Evolutionary conservation across 345 rosid species (phyloP).

Genomic region (Isatis tinctoria): DNA sequence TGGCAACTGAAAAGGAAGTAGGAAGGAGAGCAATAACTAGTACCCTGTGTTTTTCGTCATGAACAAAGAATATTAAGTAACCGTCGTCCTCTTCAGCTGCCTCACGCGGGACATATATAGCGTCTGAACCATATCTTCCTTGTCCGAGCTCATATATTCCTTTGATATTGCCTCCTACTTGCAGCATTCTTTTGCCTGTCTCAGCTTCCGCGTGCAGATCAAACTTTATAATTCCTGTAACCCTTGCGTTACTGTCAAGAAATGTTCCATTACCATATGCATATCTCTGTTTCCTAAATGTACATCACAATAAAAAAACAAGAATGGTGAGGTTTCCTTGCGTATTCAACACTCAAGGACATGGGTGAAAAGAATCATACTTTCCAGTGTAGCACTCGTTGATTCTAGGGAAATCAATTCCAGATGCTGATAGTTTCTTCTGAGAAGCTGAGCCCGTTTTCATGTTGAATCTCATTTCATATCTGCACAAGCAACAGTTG

Average conservation of each 20-base stretch:
- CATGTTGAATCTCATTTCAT: constrained; percentile 94
- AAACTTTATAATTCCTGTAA: constrained; percentile 70
- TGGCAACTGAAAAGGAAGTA: no score
- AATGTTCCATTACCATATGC: constrained; percentile 62
- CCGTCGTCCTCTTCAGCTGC: constrained; percentile 85
- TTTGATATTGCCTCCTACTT: constrained; percentile 79
- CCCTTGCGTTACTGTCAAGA: constrained; percentile 73
- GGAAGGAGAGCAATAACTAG: no score
- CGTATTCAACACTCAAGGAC: background rate
- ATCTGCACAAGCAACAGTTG: constrained; percentile 46
- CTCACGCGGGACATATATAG: constrained; percentile 72
- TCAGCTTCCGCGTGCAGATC: constrained; percentile 81
- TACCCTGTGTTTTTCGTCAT: background rate
- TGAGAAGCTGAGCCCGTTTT: constrained; percentile 74
- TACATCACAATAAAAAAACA: background rate
- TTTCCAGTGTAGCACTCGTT: constrained; percentile 82
- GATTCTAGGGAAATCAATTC: constrained; percentile 84
- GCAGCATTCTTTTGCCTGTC: constrained; percentile 54
- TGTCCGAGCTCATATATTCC: constrained; percentile 80
- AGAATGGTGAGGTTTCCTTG: background rate
- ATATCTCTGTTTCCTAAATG: constrained; percentile 42
- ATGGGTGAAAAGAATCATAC: constrained; percentile 35
- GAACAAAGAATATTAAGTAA: constrained; percentile 34
- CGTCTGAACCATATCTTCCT: constrained; percentile 89
- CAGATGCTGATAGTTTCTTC: constrained; percentile 67